Percentiles rank a stretch among this genome's conserved stretches.
Conservation (phyloP, 306 rosid species). For the Quercus robur region DNA sequence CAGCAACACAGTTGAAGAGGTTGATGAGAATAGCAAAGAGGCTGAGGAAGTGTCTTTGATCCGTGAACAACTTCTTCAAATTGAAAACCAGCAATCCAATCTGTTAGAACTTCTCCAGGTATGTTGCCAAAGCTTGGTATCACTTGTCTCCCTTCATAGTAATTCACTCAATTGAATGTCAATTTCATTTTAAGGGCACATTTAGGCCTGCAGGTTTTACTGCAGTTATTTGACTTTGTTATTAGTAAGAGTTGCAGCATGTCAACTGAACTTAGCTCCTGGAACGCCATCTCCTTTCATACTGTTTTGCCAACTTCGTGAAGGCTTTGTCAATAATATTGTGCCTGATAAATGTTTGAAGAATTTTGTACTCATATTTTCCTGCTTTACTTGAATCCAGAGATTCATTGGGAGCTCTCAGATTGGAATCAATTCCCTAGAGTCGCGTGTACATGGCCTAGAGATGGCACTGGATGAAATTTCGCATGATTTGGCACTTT, state of each 20-base stretch:
- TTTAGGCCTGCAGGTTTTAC: constrained; percentile 1
- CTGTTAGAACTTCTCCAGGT: constrained; percentile 88
- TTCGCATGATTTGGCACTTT: constrained; percentile 76
- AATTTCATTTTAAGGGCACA: constrained; percentile 1
- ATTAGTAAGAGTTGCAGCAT: not conserved
- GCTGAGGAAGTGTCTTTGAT: constrained; percentile 75
- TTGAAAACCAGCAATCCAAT: constrained; percentile 92
- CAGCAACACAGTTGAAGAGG: constrained; percentile 43
- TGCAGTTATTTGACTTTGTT: not conserved
- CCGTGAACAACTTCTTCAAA: constrained; percentile 87
- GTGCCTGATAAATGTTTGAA: not conserved
- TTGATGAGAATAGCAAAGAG: constrained; percentile 65
- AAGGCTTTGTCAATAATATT: not conserved
- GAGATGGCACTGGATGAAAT: constrained; percentile 90
- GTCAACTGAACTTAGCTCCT: not conserved
- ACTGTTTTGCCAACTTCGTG: not conserved
- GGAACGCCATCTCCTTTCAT: not conserved
- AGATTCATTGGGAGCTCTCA: constrained; percentile 95
- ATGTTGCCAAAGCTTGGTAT: constrained; percentile 14
- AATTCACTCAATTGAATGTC: not conserved
- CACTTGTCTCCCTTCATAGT: not conserved
- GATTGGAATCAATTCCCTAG: constrained; percentile 78
- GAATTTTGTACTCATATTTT: not conserved
- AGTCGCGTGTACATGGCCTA: constrained; percentile 85
- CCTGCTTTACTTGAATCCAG: constrained; percentile 35